A percentile compares a stretch with the other conserved stretches of the same genome.
phyloP scores from a whole-genome alignment of 148 eudicot species.

The Cornus florida region DNA sequence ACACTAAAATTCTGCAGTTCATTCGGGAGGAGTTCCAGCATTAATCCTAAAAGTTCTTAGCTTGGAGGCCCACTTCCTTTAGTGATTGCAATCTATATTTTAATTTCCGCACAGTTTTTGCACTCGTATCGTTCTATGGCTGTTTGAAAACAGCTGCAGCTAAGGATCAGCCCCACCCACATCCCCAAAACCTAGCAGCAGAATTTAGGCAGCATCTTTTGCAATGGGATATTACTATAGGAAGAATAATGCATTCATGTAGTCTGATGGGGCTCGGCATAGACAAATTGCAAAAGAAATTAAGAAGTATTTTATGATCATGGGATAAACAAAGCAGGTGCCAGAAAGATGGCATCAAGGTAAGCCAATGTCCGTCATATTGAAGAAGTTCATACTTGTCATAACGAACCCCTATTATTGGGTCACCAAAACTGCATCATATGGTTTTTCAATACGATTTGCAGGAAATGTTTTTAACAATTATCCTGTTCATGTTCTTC shows the following conservation, averaged over 20 bases:
- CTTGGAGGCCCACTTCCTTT: too few species aligned
- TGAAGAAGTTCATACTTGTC: background rate
- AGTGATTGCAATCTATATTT: too few species aligned
- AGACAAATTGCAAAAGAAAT: background rate
- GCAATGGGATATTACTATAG: background rate
- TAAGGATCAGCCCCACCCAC: background rate
- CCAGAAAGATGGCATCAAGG: background rate
- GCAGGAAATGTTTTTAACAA: too few species aligned
- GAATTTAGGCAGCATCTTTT: background rate
- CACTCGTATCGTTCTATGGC: too few species aligned
- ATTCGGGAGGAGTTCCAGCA: background rate
- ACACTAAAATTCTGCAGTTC: background rate
- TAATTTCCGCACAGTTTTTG: too few species aligned
- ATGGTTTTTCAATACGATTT: background rate
- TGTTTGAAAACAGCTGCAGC: background rate
- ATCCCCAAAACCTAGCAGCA: background rate
- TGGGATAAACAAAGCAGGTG: background rate
- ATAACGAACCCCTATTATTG: background rate
- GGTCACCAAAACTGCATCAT: background rate
- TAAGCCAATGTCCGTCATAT: background rate
- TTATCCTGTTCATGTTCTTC: background rate
- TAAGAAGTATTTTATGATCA: background rate
- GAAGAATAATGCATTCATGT: background rate
- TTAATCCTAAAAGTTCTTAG: too few species aligned
- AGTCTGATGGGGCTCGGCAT: background rate